Evolutionary conservation across 257 asterid genomes (phyloP), one percentile per base, ranked within the genome.

Genomic region (Solanum pennellii): DNA sequence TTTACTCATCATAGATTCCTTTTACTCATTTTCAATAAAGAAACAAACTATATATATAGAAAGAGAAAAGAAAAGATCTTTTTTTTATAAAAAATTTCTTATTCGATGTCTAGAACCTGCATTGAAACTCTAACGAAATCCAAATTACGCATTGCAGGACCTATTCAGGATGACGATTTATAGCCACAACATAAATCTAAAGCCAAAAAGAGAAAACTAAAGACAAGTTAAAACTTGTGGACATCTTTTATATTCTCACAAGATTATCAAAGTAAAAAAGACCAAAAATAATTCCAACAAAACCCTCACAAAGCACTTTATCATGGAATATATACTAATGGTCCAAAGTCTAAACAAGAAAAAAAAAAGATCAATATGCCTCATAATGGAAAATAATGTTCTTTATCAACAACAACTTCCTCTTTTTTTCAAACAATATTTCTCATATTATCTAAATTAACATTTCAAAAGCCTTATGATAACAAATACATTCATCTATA

Each of bases 81-180:
- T 15, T 15, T 49, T 0, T 15, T 49, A 15, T 2, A n/a, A n/a
- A n/a, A n/a, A 9, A 16, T 15, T 15, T 18, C 9, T 0, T 4
- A 56, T 7, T 18, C 5, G 0, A 7, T 59, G 0, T 1, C 0
- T 1, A 1, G 0, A 59, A 2, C 1, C 12, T 3, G 0, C 3
- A 20, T 56, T 20, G 2, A 0, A 56, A 18, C 2, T 56, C 56
- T 2, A 4, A 47, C 2, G 2, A 47, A 56, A 56, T 20, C 0
- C 5, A 3, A 0, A 56, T 56, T 5, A 20, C 25, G 0, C 25
- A 56, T 11, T 20, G 12, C 1, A 59, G 1, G 5, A 0, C 66
- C 66, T n/a, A 59, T 59, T 59, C 12, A 0, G 5, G 25, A 5
- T 59, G 66, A 0, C 27, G 1, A 20, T 59, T 0, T 60, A 21